Evolutionary conservation across 345 rosid genomes (phyloP).

Genomic region (Turritis glabra): DNA sequence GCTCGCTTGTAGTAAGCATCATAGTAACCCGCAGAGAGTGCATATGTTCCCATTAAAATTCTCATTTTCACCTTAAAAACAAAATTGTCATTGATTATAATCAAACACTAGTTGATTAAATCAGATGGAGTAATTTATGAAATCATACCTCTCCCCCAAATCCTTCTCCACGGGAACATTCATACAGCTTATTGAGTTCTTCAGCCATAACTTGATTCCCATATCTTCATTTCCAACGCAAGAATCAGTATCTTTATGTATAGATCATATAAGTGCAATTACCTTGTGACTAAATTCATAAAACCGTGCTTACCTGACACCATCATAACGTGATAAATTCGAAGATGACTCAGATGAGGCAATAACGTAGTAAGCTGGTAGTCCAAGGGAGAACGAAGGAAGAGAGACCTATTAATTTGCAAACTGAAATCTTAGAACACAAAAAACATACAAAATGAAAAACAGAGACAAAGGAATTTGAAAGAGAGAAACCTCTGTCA

Average conservation of each 20-base stretch:
- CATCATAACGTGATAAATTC: constrained; percentile 86
- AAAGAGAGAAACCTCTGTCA: constrained; percentile 57
- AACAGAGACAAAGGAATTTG: not conserved
- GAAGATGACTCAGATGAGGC: constrained; percentile 94
- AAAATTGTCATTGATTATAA: not conserved
- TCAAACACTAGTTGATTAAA: not conserved
- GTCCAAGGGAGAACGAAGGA: constrained; percentile 84
- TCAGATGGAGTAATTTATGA: not conserved
- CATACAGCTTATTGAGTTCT: constrained; percentile 72
- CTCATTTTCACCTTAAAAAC: constrained; percentile 82
- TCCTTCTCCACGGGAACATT: constrained; percentile 78
- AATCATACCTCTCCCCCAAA: constrained; percentile 77
- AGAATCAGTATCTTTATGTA: not conserved
- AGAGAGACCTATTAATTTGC: constrained; percentile 60
- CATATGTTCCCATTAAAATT: constrained; percentile 96
- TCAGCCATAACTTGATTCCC: constrained; percentile 79
- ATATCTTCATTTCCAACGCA: constrained; percentile 50
- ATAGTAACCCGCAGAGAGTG: constrained; percentile 91
- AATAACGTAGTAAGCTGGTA: constrained; percentile 88
- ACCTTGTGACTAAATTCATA: not conserved
- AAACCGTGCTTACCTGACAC: constrained; percentile 59
- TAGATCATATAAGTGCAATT: too few species aligned
- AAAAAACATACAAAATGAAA: not conserved
- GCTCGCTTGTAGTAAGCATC: constrained; percentile 96
- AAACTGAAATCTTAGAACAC: constrained; percentile 8